These are phyloP conservation scores for Tilletia setariae DNA, from an alignment of 1,284 basidiomycete species.

Conservation along the genomic window DNA sequence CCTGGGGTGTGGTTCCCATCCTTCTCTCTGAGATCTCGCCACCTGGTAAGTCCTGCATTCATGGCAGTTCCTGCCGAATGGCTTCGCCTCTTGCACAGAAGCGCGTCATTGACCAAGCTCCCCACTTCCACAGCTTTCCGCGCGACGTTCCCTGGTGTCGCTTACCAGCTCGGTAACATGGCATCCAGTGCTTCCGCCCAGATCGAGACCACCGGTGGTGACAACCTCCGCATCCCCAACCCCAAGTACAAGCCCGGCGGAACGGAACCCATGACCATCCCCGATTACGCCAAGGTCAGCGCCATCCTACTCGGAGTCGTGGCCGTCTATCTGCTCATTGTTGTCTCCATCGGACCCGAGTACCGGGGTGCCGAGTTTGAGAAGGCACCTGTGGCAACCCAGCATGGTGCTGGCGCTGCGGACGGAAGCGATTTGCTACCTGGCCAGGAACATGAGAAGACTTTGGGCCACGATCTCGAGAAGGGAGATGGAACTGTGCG, in stretches of 20 bases:
- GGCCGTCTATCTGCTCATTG: slow-evolving; percentile 50
- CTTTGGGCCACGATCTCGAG: not conserved
- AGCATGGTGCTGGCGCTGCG: slow-evolving; percentile 67
- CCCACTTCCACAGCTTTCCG: too few relatives aligned
- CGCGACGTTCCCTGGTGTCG: slow-evolving; percentile 84
- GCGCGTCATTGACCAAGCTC: too few relatives aligned
- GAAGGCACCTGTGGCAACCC: slow-evolving; percentile 72
- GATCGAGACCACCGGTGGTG: slow-evolving; percentile 75
- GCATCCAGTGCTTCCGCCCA: slow-evolving; percentile 81
- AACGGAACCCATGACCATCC: slow-evolving; percentile 58
- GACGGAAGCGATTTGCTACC: slow-evolving; percentile 37
- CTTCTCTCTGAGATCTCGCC: slow-evolving; percentile 86
- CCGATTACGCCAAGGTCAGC: slow-evolving; percentile 81
- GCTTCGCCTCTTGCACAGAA: too few relatives aligned
- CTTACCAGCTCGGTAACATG: slow-evolving; percentile 75
- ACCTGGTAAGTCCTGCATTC: too few relatives aligned
- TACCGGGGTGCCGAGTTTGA: slow-evolving; percentile 75
- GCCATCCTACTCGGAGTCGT: slow-evolving; percentile 75
- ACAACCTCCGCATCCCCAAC: slow-evolving; percentile 40
- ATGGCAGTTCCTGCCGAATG: too few relatives aligned
- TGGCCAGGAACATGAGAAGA: not conserved
- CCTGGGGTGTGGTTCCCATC: slow-evolving; percentile 69
- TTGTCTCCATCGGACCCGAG: slow-evolving; percentile 44
- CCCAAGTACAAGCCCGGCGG: slow-evolving; percentile 30
- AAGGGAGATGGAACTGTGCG: not conserved